Base-by-base conservation (phyloP, 2,329 filamentous ascomycete genomes). In the Phialophora verrucosa region DNA sequence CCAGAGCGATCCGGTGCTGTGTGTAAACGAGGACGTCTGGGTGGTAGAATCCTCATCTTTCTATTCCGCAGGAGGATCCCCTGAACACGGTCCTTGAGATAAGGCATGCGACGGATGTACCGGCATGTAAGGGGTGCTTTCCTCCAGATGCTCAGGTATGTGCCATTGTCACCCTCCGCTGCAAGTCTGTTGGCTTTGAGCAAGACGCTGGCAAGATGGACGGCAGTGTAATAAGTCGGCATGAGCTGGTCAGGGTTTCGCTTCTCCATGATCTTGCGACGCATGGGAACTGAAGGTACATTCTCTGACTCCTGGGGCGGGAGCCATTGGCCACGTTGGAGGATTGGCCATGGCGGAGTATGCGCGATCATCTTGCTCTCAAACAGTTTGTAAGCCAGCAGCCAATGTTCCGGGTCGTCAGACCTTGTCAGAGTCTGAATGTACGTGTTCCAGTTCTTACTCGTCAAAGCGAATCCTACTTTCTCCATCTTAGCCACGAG, bases 361-460 rank as follows among this genome's bases (percentile, higher is more conserved):
- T 86, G 83, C 0, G 86, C 84, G 85, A 97, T 96, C 63, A 98
- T 88, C 67, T 87, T 86, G 29, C 83, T 79, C 79, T 98, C 94
- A 75, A 91, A 94, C 59, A 89, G 79, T 25, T 80, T 75, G 78
- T 95, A 96, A 44, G 93, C 93, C 23, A 75, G 69, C 12, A 78
- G 27, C 61, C 78, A 77, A 64, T 89, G 83, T 56, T 86, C 78
- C 72, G 85, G 84, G 54, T 84, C 82, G 54, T 84, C 83, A 62
- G 87, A 82, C 14, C 83, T 80, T 27, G 88, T 86, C 31, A 97
- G 86, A 59, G 84, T 78, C 72, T 90, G 87, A 63, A 97, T 84
- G 70, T 91, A 88, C 59, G 85, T 83, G 75, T 96, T 95, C 92
- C 92, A 96, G 71, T 91, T 93, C 72, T 84, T 85, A 75, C 86